Conservation (phyloP, 345 rosid species). For the Limnanthes douglasii region DNA sequence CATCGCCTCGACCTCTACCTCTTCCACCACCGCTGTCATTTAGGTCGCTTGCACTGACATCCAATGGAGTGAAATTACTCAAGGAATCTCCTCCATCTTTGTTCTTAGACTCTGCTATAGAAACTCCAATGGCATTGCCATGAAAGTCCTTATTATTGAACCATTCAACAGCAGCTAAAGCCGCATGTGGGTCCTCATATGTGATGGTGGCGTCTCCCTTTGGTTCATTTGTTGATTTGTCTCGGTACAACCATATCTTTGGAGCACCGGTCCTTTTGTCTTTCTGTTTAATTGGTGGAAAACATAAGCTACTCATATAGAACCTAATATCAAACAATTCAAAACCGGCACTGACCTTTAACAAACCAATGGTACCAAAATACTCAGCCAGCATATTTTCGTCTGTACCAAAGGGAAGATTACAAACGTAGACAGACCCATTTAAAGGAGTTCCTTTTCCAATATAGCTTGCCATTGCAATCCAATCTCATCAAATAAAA, state of each 20-base stretch:
- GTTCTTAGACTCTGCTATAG: constrained; percentile 67
- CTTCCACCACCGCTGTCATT: constrained; percentile 42
- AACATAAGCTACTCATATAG: constrained; percentile 5
- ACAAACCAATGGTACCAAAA: constrained; percentile 90
- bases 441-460: constrained; percentile 42
- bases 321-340: constrained; percentile 25
- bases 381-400: constrained; percentile 81
- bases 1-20: constrained; percentile 72
- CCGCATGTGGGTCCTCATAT: constrained; percentile 98
- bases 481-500: constrained; percentile 33
- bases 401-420: constrained; percentile 76
- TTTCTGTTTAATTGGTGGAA: constrained; percentile 21
- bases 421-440: constrained; percentile 80
- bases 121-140: constrained; percentile 67
- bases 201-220: constrained; percentile 98
- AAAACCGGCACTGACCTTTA: no score
- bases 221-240: constrained; percentile 77
- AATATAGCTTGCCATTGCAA: constrained; percentile 47
- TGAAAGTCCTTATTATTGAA: constrained; percentile 92
- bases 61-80: constrained; percentile 28
- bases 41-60: constrained; percentile 26
- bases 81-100: constrained; percentile 30
- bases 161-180: constrained; percentile 95
- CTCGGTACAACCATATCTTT: constrained; percentile 84
- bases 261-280: constrained; percentile 92